Percentiles rank a stretch among this genome's conserved stretches.
Conservation (phyloP, 2,329 filamentous ascomycete genomes). For the Colletotrichum lindemuthianum region DNA sequence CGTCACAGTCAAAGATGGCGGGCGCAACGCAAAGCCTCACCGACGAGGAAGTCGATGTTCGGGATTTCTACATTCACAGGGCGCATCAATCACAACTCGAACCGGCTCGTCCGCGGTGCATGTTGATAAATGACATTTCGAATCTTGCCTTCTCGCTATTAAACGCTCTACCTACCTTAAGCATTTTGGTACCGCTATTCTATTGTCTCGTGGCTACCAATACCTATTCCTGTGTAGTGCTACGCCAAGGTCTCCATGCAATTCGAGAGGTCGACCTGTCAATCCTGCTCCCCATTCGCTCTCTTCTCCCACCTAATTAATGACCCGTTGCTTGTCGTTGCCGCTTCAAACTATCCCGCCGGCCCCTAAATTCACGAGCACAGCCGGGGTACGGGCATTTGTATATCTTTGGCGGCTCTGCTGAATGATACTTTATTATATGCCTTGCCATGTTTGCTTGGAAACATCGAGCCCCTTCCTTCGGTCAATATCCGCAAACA, state of each 20-base stretch:
- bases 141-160: too few species aligned
- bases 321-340: conserved; percentile 67
- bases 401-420: conserved; percentile 61
- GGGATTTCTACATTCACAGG: too few species aligned
- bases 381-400: conserved; percentile 64
- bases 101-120: too few species aligned
- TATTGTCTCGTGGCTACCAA: too few species aligned
- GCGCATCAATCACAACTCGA: too few species aligned
- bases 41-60: too few species aligned
- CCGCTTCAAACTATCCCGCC: conserved; percentile 65
- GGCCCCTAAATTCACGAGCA: conserved; percentile 64
- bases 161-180: too few species aligned
- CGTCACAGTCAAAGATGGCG: too few species aligned
- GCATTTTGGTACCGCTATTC: background rate
- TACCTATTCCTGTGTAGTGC: too few species aligned
- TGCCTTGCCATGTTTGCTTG: conserved; percentile 69
- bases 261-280: conserved; percentile 50
- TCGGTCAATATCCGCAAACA: conserved; percentile 65
- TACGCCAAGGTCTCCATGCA: conserved; percentile 12
- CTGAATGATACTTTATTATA: conserved; percentile 61
- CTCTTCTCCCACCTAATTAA: conserved; percentile 55
- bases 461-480: conserved; percentile 68
- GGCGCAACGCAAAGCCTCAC: too few species aligned
- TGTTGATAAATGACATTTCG: too few species aligned
- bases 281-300: conserved; percentile 56